A percentile compares a stretch with the other conserved stretches of the same genome.
Conservation (phyloP, 2,329 filamentous ascomycete genomes). For the Aspergillus fijiensis region DNA sequence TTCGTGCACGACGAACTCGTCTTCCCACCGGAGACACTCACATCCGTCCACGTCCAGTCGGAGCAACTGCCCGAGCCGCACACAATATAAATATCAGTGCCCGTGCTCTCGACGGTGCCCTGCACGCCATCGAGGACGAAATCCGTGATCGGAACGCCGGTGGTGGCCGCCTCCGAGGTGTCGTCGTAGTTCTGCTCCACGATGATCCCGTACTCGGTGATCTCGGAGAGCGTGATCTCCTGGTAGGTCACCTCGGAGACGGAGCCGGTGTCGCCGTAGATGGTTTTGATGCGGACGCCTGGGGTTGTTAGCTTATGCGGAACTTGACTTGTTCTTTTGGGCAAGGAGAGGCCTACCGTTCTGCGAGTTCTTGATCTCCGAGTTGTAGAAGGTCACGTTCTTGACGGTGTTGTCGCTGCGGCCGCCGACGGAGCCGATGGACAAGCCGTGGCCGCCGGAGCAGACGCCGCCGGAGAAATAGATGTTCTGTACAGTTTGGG, state of each 20-base stretch:
- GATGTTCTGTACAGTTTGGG: constrained; percentile 22
- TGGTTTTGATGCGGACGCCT: constrained; percentile 57
- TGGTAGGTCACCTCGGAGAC: constrained; percentile 56
- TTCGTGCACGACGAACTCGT: constrained; percentile 43
- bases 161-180: constrained; percentile 40
- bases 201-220: constrained; percentile 49
- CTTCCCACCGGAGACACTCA: constrained; percentile 54
- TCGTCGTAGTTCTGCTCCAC: constrained; percentile 60
- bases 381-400: constrained; percentile 53
- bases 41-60: constrained; percentile 55
- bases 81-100: constrained; percentile 53
- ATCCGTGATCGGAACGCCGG: constrained; percentile 43
- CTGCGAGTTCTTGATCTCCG: constrained; percentile 51
- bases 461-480: constrained; percentile 31
- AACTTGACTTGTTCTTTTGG: too few species aligned
- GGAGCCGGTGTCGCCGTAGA: constrained; percentile 52
- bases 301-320: background rate
- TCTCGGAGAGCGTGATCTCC: constrained; percentile 52
- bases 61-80: constrained; percentile 55
- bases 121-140: constrained; percentile 38
- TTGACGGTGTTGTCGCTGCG: constrained; percentile 56
- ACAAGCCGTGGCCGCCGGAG: constrained; percentile 53
- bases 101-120: constrained; percentile 37
- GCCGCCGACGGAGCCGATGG: constrained; percentile 59
- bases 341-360: constrained; percentile 42